These are phyloP conservation scores for Abrus precatorius DNA, from an alignment of 306 rosid species.

Conservation along the genomic window DNA sequence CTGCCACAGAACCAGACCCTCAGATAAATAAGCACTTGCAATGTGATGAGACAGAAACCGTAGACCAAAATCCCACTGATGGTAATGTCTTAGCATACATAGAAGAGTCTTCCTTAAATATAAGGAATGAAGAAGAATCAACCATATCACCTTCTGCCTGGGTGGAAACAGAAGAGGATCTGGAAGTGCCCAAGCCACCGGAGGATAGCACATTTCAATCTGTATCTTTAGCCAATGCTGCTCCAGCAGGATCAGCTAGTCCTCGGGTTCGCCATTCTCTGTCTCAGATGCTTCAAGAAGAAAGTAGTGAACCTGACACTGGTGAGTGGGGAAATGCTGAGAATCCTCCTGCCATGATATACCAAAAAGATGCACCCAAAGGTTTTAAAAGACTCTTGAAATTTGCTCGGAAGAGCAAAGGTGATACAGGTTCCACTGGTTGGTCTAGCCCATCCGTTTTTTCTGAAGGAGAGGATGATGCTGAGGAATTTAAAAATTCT, in stretches of 20 bases:
- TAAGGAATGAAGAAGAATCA: conserved; percentile 76
- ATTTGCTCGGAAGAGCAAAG: conserved; percentile 95
- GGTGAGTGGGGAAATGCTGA: conserved; percentile 96
- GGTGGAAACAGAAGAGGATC: conserved; percentile 93
- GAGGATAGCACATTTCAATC: conserved; percentile 60
- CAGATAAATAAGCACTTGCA: conserved; percentile 58
- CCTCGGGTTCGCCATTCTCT: conserved; percentile 94
- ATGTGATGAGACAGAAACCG: conserved; percentile 56
- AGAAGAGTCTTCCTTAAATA: conserved; percentile 61
- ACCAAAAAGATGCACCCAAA: conserved; percentile 93
- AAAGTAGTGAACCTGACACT: conserved; percentile 82
- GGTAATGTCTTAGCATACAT: conserved; percentile 53
- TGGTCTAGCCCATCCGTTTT: conserved; percentile 96
- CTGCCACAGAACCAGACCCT: conserved; percentile 60
- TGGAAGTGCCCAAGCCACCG: conserved; percentile 59
- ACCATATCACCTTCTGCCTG: conserved; percentile 82
- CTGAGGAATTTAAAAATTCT: conserved; percentile 66
- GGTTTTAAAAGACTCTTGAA: conserved; percentile 94
- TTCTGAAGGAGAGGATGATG: conserved; percentile 98
- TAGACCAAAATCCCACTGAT: conserved; percentile 57
- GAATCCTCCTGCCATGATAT: conserved; percentile 82
- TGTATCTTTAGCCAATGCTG: conserved; percentile 59
- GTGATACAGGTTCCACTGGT: conserved; percentile 75
- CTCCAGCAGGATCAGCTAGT: conserved; percentile 64
- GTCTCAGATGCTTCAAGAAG: conserved; percentile 98